Conservation (phyloP, 805 yeast species). For the Candida palmyrensis region DNA sequence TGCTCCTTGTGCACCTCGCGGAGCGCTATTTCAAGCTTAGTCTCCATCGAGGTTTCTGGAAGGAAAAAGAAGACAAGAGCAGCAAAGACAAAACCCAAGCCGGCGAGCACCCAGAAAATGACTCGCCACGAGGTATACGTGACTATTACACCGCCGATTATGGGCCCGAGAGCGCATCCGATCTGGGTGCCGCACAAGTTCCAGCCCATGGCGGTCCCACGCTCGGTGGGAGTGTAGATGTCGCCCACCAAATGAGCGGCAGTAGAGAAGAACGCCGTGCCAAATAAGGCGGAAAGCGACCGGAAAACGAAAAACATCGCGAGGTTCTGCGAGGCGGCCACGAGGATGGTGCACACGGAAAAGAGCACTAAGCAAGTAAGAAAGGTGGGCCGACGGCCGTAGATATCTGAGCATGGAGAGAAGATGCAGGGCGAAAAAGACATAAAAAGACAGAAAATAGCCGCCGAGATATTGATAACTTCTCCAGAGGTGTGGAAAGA, state of each 20-base stretch:
- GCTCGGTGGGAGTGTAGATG: slow-evolving; percentile 42
- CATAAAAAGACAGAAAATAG: slow-evolving; percentile 47
- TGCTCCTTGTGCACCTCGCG: slow-evolving; percentile 14
- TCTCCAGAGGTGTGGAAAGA: slow-evolving; percentile 42
- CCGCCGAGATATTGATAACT: slow-evolving; percentile 45
- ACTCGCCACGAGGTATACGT: slow-evolving; percentile 50
- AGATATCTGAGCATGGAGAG: slow-evolving; percentile 47
- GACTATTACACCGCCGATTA: slow-evolving; percentile 48
- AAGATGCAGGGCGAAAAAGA: slow-evolving; percentile 47
- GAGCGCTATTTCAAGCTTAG: slow-evolving; percentile 21
- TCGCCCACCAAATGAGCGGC: slow-evolving; percentile 52
- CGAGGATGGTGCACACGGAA: slow-evolving; percentile 16
- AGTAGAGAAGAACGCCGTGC: slow-evolving; percentile 50
- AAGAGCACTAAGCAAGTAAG: slow-evolving; percentile 34
- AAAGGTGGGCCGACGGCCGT: slow-evolving; percentile 45
- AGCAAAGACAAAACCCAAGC: slow-evolving; percentile 33
- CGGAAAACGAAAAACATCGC: slow-evolving; percentile 53
- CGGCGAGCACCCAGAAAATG: slow-evolving; percentile 46
- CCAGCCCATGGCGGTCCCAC: slow-evolving; percentile 50
- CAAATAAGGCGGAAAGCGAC: slow-evolving; percentile 46
- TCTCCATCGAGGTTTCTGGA: slow-evolving; percentile 40
- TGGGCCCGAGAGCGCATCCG: slow-evolving; percentile 52
- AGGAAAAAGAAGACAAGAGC: slow-evolving; percentile 33
- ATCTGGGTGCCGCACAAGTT: slow-evolving; percentile 46
- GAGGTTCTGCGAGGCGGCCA: slow-evolving; percentile 45